These are phyloP conservation scores for Podila verticillata DNA, from an alignment of 192 early-diverging fungal species.

Conservation along the genomic window DNA sequence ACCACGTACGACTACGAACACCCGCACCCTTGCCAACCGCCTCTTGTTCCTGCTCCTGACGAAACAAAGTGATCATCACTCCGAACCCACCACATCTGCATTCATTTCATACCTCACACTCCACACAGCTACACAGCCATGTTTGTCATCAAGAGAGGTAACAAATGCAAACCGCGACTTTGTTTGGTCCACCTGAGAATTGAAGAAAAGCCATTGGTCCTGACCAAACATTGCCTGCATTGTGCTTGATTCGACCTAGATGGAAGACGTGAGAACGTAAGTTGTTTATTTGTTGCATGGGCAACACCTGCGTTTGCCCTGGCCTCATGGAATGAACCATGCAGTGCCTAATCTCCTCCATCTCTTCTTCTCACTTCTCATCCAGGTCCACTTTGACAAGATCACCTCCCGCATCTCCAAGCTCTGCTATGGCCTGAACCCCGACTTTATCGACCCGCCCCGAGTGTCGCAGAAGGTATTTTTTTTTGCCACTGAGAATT, in stretches of 20 bases:
- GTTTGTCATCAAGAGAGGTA: slow-evolving; percentile 53
- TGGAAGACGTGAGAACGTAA: slow-evolving; percentile 52
- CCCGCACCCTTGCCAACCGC: background rate
- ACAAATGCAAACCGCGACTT: background rate
- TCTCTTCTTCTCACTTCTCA: slow-evolving; percentile 19
- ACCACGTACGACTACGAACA: no score
- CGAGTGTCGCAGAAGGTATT: slow-evolving; percentile 91
- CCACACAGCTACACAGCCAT: slow-evolving; percentile 1
- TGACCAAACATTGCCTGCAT: background rate
- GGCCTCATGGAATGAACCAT: background rate
- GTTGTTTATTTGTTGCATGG: background rate
- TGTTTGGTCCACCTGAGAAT: background rate
- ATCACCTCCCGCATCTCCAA: slow-evolving; percentile 92
- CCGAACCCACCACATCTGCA: background rate
- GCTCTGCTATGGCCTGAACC: slow-evolving; percentile 93
- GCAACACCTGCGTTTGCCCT: background rate
- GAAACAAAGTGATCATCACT: no score
- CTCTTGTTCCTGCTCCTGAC: background rate
- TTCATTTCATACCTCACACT: background rate
- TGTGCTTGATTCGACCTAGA: slow-evolving; percentile 11
- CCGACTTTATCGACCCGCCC: slow-evolving; percentile 90
- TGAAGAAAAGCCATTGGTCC: no score
- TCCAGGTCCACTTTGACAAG: slow-evolving; percentile 95
- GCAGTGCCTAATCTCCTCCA: background rate
- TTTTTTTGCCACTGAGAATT: background rate